Conservation (phyloP, 805 yeast genomes). For the Nakazawaea ernobii region DNA sequence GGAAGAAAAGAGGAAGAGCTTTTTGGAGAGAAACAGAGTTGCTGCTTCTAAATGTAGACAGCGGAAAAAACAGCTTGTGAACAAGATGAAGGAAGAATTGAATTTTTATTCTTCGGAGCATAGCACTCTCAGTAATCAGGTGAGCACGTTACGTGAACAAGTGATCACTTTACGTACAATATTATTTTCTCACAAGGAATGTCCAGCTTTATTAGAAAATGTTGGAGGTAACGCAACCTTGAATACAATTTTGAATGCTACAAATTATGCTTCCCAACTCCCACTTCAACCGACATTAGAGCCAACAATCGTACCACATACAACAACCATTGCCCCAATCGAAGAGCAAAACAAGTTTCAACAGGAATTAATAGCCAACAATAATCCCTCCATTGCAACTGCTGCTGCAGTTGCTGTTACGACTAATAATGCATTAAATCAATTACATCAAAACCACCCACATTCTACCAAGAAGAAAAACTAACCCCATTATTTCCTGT, state of each 20-base stretch:
- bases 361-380: constrained; percentile 1
- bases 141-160: constrained; percentile 54
- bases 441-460: neutral
- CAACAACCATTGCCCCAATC: constrained; percentile 9
- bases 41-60: constrained; percentile 98
- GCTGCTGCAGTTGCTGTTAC: constrained; percentile 9
- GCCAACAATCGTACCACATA: constrained; percentile 11
- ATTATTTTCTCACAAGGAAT: constrained; percentile 45
- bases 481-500: neutral
- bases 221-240: constrained; percentile 43
- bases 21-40: constrained; percentile 85
- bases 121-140: constrained; percentile 54
- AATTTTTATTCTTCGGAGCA: constrained; percentile 66
- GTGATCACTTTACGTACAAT: constrained; percentile 43
- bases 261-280: constrained; percentile 20
- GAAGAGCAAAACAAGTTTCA: constrained; percentile 8
- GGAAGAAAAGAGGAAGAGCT: constrained; percentile 73
- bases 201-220: constrained; percentile 32
- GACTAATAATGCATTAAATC: constrained; percentile 9
- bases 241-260: constrained; percentile 31
- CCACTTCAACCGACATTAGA: constrained; percentile 6
- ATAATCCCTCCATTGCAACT: constrained; percentile 3
- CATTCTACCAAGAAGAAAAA: neutral
- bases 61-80: constrained; percentile 84
- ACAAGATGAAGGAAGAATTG: constrained; percentile 76